Conservation (phyloP, 768 basidiomycete species). For the Leccinum broughii region DNA sequence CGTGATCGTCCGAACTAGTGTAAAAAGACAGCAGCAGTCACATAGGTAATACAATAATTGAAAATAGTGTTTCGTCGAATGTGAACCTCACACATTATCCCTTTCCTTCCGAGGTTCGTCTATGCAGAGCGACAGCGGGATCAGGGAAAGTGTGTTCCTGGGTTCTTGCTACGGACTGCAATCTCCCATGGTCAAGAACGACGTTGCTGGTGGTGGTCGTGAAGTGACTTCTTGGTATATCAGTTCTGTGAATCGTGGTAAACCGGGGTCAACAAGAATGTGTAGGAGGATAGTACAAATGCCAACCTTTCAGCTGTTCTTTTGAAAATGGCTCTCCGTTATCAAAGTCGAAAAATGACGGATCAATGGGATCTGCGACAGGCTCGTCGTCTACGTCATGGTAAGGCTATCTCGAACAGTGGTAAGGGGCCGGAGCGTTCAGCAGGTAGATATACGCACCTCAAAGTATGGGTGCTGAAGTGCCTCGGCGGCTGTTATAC, state of each 20-base stretch:
- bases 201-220: slow-evolving; percentile 12
- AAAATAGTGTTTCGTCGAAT: not conserved
- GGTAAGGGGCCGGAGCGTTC: not conserved
- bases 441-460: slow-evolving; percentile 40
- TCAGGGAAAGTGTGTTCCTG: not conserved
- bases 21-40: slow-evolving; percentile 1
- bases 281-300: not conserved
- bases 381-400: slow-evolving; percentile 92
- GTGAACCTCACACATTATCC: no score
- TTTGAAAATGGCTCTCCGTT: slow-evolving; percentile 62
- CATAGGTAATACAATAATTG: slow-evolving; percentile 1
- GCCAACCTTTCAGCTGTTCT: slow-evolving; percentile 66
- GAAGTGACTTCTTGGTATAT: slow-evolving; percentile 54
- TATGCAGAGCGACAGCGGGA: not conserved
- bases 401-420: slow-evolving; percentile 54
- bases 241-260: slow-evolving; percentile 28
- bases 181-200: slow-evolving; percentile 21
- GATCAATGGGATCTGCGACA: slow-evolving; percentile 68
- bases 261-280: not conserved
- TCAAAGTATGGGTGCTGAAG: slow-evolving; percentile 87
- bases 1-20: not conserved
- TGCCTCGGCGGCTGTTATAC: slow-evolving; percentile 87
- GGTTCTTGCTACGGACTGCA: slow-evolving; percentile 7
- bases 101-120: no score
- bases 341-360: slow-evolving; percentile 84